Evolutionary conservation across 306 rosid species (phyloP).

Genomic region (Vigna trinervia): DNA sequence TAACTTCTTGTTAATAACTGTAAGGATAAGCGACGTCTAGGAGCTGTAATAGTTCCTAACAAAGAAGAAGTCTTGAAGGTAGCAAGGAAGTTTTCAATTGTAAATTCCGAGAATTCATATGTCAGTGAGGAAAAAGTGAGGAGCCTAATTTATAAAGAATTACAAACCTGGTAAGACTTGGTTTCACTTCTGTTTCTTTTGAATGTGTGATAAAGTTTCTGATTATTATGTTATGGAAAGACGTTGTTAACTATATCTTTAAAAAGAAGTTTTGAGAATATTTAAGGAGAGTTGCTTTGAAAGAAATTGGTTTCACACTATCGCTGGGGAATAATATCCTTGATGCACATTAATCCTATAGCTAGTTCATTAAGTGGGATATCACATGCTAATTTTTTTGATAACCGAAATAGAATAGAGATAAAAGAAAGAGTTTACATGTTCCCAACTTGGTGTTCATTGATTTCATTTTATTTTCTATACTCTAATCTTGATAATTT

Average conservation of each 20-base stretch:
- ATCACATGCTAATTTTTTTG: neutral
- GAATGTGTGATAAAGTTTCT: neutral
- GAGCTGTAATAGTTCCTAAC: conserved; percentile 92
- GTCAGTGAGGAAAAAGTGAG: conserved; percentile 60
- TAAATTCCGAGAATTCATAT: conserved; percentile 56
- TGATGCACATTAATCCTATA: too few species aligned
- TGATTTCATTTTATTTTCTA: neutral
- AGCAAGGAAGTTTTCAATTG: conserved; percentile 58
- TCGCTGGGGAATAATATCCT: too few species aligned
- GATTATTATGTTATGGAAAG: neutral
- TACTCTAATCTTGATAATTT: conserved; percentile 2
- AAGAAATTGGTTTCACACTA: too few species aligned
- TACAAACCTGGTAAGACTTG: conserved; percentile 65
- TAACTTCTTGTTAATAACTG: conserved; percentile 27
- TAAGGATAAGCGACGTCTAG: conserved; percentile 89
- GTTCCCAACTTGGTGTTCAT: neutral
- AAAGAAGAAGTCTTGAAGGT: conserved; percentile 71
- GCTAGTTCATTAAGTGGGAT: too few species aligned
- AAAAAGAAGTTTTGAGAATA: too few species aligned
- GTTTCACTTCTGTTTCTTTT: conserved; percentile 24
- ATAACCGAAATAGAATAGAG: too few species aligned
- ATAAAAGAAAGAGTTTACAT: too few species aligned
- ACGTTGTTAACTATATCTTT: too few species aligned
- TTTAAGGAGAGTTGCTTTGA: neutral
- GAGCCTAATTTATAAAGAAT: conserved; percentile 65